Evolutionary conservation across 1,139 yeast genomes (phyloP).

Genomic region (Nakaseomyces kungkrabaensis): DNA sequence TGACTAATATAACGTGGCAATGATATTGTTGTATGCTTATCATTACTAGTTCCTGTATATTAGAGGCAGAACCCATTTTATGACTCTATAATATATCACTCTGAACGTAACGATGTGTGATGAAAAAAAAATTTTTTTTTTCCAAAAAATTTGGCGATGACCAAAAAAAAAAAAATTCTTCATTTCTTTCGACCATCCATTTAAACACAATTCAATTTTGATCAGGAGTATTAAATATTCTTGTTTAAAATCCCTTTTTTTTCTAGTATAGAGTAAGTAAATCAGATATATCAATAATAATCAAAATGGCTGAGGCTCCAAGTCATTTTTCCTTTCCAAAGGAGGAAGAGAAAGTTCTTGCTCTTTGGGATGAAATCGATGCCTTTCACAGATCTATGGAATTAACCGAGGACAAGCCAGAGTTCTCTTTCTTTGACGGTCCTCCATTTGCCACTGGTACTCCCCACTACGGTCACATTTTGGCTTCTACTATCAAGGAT

Average conservation of each 20-base stretch:
- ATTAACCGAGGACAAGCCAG: constrained; percentile 75
- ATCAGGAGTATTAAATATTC: too few relatives aligned
- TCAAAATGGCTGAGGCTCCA: constrained; percentile 2
- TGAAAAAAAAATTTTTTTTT: neutral
- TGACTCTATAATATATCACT: neutral
- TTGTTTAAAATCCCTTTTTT: too few relatives aligned
- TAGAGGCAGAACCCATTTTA: neutral
- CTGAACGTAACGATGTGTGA: neutral
- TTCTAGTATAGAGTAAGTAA: neutral
- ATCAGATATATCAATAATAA: neutral
- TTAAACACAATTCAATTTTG: too few relatives aligned
- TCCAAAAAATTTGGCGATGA: neutral
- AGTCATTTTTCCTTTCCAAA: constrained; percentile 51
- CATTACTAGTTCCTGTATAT: too few relatives aligned
- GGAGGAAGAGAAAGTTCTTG: constrained; percentile 76
- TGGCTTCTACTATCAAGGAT: constrained; percentile 94
- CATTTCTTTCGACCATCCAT: neutral
- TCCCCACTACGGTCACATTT: constrained; percentile 95
- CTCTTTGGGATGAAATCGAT: constrained; percentile 79
- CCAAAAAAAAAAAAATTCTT: neutral
- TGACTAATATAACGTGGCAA: too few relatives aligned
- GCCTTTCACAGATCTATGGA: constrained; percentile 86
- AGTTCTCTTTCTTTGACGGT: constrained; percentile 92
- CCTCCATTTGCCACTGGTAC: constrained; percentile 99
- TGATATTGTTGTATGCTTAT: neutral